Base-by-base conservation (phyloP, 2,329 filamentous ascomycete genomes). In the Calonectria hawksworthii region DNA sequence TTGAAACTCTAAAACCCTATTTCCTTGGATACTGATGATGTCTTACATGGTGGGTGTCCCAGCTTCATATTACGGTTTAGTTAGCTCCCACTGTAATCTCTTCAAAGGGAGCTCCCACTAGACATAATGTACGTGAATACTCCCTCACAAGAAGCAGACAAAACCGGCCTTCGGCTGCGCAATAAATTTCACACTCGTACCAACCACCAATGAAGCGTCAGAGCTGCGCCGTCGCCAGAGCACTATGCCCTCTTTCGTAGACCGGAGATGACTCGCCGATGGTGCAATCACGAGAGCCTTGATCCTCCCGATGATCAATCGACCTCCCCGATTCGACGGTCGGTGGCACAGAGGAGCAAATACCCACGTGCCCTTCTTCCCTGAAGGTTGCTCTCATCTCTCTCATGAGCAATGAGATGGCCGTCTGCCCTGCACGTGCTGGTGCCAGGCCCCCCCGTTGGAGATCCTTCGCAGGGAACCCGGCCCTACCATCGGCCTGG, bases 341-440 rank as follows among this genome's bases (percentile, higher is more conserved):
- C 50, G 28, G 56, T 41, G 41, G 23, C 52, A 61, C 32, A 70
- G 67, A 34, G 41, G 70, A 74, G 52, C 3, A 70, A 44, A 23
- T 28, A 61, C 75, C 77, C 78, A 80, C 73, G 73, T 79, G 75
- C 68, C 5, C 36, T n/a, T 73, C 66, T 50, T 64, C 44, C 71
- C 59, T 14, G n/a, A 65, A 61, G 26, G 2, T 14, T 30, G 26
- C 38, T 34, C 21, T 26, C 70, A 66, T 21, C 36, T 21, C n/a
- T 41, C 65, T 44, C 47, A 68, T 63, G 50, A 13, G 23, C 59
- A 65, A 69, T 30, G 50, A 70, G 70, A 78, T 79, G 65, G 66
- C 65, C 73, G 56, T 23, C 28, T 23, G 18, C 44, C 28, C 63
- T 70, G 68, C 78, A 80, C 79, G 79, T 80, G 79, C 76, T 74